Percentiles rank a stretch among this genome's conserved stretches.
Conservation (phyloP, 495 filamentous ascomycete species). For the Penicillium nucicola region DNA sequence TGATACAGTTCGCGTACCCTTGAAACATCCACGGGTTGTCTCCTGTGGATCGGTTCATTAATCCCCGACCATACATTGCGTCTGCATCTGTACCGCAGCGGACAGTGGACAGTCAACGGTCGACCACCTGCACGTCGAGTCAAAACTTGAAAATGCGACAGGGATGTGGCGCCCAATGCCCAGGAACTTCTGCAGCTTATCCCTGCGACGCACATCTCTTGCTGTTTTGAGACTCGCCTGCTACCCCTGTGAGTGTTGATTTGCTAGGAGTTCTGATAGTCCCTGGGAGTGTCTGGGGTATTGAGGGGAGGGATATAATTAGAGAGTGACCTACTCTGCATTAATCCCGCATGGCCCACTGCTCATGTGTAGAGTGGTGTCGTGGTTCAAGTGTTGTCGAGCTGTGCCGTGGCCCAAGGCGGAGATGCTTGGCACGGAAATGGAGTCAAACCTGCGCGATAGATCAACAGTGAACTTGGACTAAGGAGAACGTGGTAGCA, state of each 20-base stretch:
- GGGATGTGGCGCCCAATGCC: not conserved
- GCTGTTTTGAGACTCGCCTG: not conserved
- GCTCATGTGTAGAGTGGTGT: too few relatives aligned
- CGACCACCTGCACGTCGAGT: not conserved
- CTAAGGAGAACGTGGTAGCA: too few relatives aligned
- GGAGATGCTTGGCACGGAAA: conserved; percentile 10
- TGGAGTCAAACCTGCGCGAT: not conserved
- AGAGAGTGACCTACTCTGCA: not conserved
- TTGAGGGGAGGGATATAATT: not conserved
- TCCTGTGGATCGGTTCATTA: not conserved
- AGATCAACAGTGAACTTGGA: not conserved
- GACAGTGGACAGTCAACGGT: too few relatives aligned
- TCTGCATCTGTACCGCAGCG: not conserved
- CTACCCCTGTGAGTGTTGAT: not conserved
- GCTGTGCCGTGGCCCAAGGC: too few relatives aligned
- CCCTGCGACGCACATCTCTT: conserved; percentile 2
- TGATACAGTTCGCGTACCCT: not conserved
- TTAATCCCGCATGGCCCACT: not conserved
- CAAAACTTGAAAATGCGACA: not conserved
- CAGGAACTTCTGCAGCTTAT: not conserved
- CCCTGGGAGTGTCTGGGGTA: not conserved
- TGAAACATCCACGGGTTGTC: not conserved
- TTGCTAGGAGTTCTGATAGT: not conserved
- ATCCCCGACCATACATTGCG: not conserved
- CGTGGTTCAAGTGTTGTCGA: too few relatives aligned